Evolutionary conservation across 2,329 filamentous ascomycete species (phyloP).

Genomic region (Metarhizium album): DNA sequence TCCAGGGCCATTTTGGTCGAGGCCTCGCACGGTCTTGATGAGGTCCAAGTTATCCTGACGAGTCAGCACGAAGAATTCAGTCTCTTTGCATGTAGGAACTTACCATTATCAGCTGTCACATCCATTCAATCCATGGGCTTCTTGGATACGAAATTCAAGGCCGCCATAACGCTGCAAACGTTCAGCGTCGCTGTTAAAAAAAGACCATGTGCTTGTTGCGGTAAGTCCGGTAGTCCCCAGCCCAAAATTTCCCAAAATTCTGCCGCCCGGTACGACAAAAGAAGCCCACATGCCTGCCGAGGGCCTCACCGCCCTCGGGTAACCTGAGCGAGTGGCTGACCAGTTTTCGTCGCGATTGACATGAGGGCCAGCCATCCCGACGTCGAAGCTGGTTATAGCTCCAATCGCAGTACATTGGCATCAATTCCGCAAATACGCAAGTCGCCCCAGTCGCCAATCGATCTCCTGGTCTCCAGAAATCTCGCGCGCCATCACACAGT

Average conservation of each 20-base stretch:
- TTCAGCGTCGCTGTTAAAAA: not conserved
- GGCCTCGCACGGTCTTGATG: slow-evolving; percentile 41
- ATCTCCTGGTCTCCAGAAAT: not conserved
- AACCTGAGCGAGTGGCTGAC: slow-evolving; percentile 24
- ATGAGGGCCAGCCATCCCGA: slow-evolving; percentile 21
- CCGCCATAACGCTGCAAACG: not conserved
- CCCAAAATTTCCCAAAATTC: slow-evolving; percentile 36
- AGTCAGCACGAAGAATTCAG: not conserved
- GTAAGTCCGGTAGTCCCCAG: not conserved
- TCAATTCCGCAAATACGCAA: slow-evolving; percentile 4
- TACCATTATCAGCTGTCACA: not conserved
- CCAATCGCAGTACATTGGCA: slow-evolving; percentile 9
- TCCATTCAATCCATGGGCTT: not conserved
- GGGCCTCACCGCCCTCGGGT: slow-evolving; percentile 33
- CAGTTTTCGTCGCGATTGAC: slow-evolving; percentile 26
- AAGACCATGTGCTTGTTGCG: slow-evolving; percentile 1
- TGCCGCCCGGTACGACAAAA: slow-evolving; percentile 29
- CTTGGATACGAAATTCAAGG: not conserved
- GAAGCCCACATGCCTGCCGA: slow-evolving; percentile 11
- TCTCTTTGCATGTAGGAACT: not conserved
- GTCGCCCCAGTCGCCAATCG: not conserved
- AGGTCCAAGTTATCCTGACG: slow-evolving; percentile 27
- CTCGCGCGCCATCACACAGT: slow-evolving; percentile 6
- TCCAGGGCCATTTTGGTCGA: slow-evolving; percentile 40
- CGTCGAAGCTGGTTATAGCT: slow-evolving; percentile 21